A percentile compares a stretch with the other conserved stretches of the same genome.
phyloP scores from a whole-genome alignment of 192 early-diverging fungal genomes.

The Coemansia sp. region DNA sequence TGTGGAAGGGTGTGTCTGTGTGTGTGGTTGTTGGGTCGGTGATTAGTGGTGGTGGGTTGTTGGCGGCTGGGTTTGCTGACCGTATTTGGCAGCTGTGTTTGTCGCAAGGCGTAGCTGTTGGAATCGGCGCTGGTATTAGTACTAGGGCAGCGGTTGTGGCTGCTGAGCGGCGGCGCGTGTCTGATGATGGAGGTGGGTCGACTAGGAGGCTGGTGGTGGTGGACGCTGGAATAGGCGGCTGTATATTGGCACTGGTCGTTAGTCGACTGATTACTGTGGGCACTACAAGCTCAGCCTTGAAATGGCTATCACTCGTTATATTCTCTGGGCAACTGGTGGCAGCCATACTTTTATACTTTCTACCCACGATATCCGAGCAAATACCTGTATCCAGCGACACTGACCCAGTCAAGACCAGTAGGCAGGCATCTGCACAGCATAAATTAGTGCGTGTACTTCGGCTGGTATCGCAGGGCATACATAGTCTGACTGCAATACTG shows the following conservation, averaged over 20 bases:
- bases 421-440: background rate
- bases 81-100: slow-evolving; percentile 68
- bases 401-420: background rate
- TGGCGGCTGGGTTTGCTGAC: slow-evolving; percentile 48
- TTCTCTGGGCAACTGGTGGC: slow-evolving; percentile 1
- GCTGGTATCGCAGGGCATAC: background rate
- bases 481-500: slow-evolving; percentile 11
- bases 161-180: background rate
- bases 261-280: background rate
- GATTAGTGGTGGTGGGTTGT: slow-evolving; percentile 22
- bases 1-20: background rate
- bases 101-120: slow-evolving; percentile 65
- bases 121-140: slow-evolving; percentile 57
- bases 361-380: background rate
- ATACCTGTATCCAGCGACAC: background rate
- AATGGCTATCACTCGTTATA: slow-evolving; percentile 26
- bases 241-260: slow-evolving; percentile 17
- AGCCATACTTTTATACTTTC: background rate
- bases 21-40: slow-evolving; percentile 12
- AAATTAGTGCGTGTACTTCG: background rate
- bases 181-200: background rate
- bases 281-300: slow-evolving; percentile 7
- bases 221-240: slow-evolving; percentile 26
- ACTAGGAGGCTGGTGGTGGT: background rate
- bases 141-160: slow-evolving; percentile 18